Conservation (phyloP, 1,284 basidiomycete species). For the Neonothopanus nambi region DNA sequence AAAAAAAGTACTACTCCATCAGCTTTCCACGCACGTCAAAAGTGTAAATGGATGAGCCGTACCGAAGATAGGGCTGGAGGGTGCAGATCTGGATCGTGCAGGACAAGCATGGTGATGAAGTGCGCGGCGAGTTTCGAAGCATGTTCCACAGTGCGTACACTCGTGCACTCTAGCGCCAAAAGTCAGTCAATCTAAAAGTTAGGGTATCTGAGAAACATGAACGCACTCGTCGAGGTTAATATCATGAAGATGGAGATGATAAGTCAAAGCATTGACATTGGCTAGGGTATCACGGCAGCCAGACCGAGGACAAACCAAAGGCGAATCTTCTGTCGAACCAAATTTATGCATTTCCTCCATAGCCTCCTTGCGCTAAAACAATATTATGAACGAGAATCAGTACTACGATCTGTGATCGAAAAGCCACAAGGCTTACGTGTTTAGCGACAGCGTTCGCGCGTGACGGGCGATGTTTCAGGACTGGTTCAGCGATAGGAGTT, state of each 20-base stretch:
- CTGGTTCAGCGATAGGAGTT: slow-evolving; percentile 13
- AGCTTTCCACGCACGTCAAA: neutral
- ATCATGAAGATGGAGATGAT: slow-evolving; percentile 63
- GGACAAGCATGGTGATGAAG: slow-evolving; percentile 11
- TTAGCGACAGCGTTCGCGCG: slow-evolving; percentile 37
- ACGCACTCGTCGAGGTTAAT: slow-evolving; percentile 35
- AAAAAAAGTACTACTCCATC: neutral
- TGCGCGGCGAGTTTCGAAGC: slow-evolving; percentile 7
- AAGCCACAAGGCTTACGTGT: slow-evolving; percentile 33
- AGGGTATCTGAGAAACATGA: neutral
- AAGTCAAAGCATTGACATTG: slow-evolving; percentile 48
- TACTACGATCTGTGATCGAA: neutral
- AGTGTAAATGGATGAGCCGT: neutral
- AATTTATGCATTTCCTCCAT: slow-evolving; percentile 33
- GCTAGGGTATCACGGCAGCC: slow-evolving; percentile 51
- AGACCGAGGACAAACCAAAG: slow-evolving; percentile 48
- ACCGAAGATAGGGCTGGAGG: slow-evolving; percentile 15
- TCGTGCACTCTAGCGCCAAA: slow-evolving; percentile 1
- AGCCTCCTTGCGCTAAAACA: slow-evolving; percentile 43
- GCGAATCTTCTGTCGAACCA: slow-evolving; percentile 23
- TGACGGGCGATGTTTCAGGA: slow-evolving; percentile 30
- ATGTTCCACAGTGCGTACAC: slow-evolving; percentile 4
- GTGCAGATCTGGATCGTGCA: slow-evolving; percentile 9
- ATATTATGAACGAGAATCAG: neutral
- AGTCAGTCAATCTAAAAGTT: no score